Evolutionary conservation across 2,329 filamentous ascomycete species (phyloP).

Genomic region (Penicillium psychrosexuale): DNA sequence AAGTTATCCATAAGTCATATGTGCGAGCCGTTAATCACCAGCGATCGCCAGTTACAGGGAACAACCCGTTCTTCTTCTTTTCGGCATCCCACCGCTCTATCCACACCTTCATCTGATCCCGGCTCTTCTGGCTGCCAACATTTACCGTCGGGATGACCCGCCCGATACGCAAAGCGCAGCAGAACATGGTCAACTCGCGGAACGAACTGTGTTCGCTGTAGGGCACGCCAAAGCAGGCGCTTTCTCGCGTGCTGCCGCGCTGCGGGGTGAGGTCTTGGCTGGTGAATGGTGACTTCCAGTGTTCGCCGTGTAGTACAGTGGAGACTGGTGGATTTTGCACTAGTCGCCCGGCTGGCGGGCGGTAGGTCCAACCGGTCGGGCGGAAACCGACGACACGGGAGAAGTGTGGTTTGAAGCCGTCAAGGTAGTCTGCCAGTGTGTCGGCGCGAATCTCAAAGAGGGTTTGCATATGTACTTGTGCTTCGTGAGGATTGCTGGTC

Average conservation of each 20-base stretch:
- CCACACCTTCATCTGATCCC: constrained; percentile 66
- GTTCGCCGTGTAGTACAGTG: constrained; percentile 62
- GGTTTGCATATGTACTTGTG: constrained; percentile 97
- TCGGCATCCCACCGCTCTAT: constrained; percentile 62
- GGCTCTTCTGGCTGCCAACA: constrained; percentile 61
- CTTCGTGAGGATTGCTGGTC: constrained; percentile 74
- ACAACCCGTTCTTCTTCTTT: constrained; percentile 61
- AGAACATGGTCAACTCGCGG: constrained; percentile 88
- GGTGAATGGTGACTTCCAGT: constrained; percentile 73
- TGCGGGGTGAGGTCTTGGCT: constrained; percentile 73
- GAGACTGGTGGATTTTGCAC: constrained; percentile 62
- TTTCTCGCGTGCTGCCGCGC: constrained; percentile 75
- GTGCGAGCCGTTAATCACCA: constrained; percentile 23
- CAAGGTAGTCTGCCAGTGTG: constrained; percentile 83
- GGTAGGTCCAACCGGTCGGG: constrained; percentile 92
- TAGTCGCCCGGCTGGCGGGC: constrained; percentile 63
- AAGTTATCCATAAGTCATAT: neutral
- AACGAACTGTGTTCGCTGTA: constrained; percentile 97
- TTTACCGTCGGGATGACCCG: constrained; percentile 94
- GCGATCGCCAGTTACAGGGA: constrained; percentile 39
- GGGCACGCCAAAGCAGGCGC: constrained; percentile 87
- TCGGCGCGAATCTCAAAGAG: constrained; percentile 91
- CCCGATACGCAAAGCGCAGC: constrained; percentile 81
- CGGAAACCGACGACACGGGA: constrained; percentile 84
- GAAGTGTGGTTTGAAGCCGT: constrained; percentile 76